A percentile compares a stretch with the other conserved stretches of the same genome.
Evolutionary conservation across 2,329 filamentous ascomycete species (phyloP).

Genomic region (Ophiocordyceps unilateralis): DNA sequence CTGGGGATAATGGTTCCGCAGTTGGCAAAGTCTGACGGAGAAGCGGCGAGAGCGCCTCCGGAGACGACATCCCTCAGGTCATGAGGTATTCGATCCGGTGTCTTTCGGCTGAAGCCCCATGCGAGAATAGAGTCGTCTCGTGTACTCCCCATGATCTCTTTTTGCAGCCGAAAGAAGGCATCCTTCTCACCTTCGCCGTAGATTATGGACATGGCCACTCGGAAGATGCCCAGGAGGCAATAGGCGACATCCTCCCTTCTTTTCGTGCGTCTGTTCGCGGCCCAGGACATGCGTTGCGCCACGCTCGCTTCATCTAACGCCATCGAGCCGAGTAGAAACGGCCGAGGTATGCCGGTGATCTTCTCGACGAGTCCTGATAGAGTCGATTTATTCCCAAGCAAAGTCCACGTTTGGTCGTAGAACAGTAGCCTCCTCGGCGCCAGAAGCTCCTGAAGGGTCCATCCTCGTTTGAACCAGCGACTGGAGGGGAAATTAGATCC

Average conservation of each 20-base stretch:
- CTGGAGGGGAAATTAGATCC: too few species aligned
- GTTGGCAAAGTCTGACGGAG: background rate
- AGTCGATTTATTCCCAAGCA: background rate
- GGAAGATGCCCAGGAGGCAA: background rate
- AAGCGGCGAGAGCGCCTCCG: background rate
- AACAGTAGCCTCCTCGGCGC: conserved; percentile 1
- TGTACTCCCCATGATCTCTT: background rate
- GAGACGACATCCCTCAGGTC: background rate
- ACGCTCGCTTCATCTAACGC: background rate
- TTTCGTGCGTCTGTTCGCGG: background rate
- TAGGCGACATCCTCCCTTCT: background rate
- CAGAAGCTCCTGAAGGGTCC: conserved; percentile 6
- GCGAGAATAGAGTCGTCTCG: background rate
- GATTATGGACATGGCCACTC: background rate
- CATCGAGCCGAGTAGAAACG: background rate
- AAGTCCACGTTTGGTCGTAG: background rate
- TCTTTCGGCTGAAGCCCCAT: background rate
- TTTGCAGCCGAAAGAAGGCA: background rate
- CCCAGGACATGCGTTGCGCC: background rate
- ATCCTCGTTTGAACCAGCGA: conserved; percentile 9
- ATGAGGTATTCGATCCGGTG: background rate
- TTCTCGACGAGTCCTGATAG: background rate
- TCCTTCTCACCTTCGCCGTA: background rate
- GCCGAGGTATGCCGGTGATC: background rate
- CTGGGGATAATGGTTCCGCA: background rate